These are phyloP conservation scores for Plasmopara muralis DNA, from an alignment of 352 stramenopile genomes.

Conservation along the genomic window DNA sequence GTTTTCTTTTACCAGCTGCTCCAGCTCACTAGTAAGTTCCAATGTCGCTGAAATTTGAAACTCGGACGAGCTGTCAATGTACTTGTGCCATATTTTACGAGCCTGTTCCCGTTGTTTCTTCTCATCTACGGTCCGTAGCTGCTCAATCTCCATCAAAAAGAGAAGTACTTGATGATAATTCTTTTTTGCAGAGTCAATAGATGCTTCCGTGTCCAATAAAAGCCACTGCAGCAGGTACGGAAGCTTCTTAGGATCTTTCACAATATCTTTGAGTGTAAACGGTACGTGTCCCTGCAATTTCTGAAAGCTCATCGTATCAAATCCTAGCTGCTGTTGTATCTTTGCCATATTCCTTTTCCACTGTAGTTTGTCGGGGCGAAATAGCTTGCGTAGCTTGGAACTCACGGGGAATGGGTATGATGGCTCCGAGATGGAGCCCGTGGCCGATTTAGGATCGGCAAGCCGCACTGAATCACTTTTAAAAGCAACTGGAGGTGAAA, in stretches of 20 bases:
- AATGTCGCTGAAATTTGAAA: slow-evolving; percentile 80
- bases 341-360: slow-evolving; percentile 43
- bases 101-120: slow-evolving; percentile 62
- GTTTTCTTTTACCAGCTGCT: slow-evolving; percentile 67
- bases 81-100: slow-evolving; percentile 83
- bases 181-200: slow-evolving; percentile 30
- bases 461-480: no score
- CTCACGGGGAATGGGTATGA: slow-evolving; percentile 64
- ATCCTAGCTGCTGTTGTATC: slow-evolving; percentile 32
- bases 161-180: slow-evolving; percentile 80
- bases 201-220: slow-evolving; percentile 43
- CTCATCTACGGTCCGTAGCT: slow-evolving; percentile 64
- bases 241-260: slow-evolving; percentile 82
- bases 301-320: slow-evolving; percentile 60
- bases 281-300: slow-evolving; percentile 70
- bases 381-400: slow-evolving; percentile 69
- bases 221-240: slow-evolving; percentile 77
- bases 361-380: slow-evolving; percentile 53
- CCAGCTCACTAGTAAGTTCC: slow-evolving; percentile 67
- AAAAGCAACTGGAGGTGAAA: no score
- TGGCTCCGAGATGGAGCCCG: slow-evolving; percentile 7
- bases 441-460: not conserved
- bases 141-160: slow-evolving; percentile 78
- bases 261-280: slow-evolving; percentile 78
- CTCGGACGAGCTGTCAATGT: slow-evolving; percentile 73